A percentile compares a stretch with the other conserved stretches of the same genome.
Evolutionary conservation across 768 basidiomycete species (phyloP).

Genomic region (Tylopilus cervinicoccineus): DNA sequence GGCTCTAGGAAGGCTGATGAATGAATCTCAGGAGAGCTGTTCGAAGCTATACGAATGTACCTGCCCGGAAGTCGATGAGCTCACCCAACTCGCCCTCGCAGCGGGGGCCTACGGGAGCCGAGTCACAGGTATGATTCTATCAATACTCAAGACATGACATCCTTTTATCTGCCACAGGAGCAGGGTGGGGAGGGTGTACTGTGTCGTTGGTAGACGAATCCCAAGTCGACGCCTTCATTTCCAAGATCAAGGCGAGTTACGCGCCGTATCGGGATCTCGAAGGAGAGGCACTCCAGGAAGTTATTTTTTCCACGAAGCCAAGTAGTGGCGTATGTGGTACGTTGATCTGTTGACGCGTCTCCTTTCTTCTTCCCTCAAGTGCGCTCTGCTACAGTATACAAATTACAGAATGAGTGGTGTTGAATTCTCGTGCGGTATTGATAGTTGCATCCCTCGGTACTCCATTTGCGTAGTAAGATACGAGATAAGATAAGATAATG

Average conservation of each 20-base stretch:
- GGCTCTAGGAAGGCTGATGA: slow-evolving; percentile 69
- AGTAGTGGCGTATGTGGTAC: slow-evolving; percentile 79
- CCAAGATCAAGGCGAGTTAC: slow-evolving; percentile 56
- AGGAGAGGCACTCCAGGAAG: slow-evolving; percentile 56
- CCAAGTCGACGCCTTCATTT: slow-evolving; percentile 60
- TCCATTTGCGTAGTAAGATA: too few species aligned
- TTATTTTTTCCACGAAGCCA: slow-evolving; percentile 80
- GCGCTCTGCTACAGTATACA: slow-evolving; percentile 20
- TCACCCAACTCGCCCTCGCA: slow-evolving; percentile 57
- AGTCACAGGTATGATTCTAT: slow-evolving; percentile 57
- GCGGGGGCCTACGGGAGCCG: slow-evolving; percentile 80
- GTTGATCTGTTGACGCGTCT: slow-evolving; percentile 25
- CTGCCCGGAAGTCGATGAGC: slow-evolving; percentile 70
- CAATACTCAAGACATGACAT: neutral
- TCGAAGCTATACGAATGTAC: slow-evolving; percentile 70
- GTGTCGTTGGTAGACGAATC: slow-evolving; percentile 73
- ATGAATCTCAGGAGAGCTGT: slow-evolving; percentile 74
- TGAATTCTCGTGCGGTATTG: too few species aligned
- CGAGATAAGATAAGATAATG: slow-evolving; percentile 12
- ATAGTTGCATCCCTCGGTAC: too few species aligned
- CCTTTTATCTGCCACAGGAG: slow-evolving; percentile 42
- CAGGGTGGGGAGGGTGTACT: slow-evolving; percentile 90
- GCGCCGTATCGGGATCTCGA: slow-evolving; percentile 58
- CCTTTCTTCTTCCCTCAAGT: neutral
- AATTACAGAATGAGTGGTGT: slow-evolving; percentile 19